Evolutionary conservation across 1,139 yeast species (phyloP), one percentile per base, ranked within the genome.

Genomic region (Suhomyces guaymorum): DNA sequence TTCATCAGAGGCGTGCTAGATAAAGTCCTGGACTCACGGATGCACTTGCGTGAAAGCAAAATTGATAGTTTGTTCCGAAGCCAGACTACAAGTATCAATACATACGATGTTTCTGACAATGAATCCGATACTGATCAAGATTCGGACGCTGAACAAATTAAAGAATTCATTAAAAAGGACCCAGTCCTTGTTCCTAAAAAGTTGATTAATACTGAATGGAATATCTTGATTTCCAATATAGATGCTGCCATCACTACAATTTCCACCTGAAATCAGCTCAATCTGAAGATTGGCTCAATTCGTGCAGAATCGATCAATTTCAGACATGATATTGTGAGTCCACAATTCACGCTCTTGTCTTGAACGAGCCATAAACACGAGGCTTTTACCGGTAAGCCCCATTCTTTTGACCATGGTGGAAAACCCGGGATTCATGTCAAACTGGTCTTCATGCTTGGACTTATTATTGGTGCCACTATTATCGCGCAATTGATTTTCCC

Each of bases 301-400:
- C 12, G 12, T 35, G 3, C 54, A 43, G 47, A 74, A 66, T 40
- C 89, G 62, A 44, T 83, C 89, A 41, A 85, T 69, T 49, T 85
- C 95, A 5, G 73, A 61, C 42, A 75, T 66, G 17, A 89, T 63
- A 17, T 76, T 72, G 5, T 76, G 61, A 1, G 86, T 90, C 97
- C 97, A 90, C 20, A 75, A 44, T 53, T 90, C 96, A 35, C 92
- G 68, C 47, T 88, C 96, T 45, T 83, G 86, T 28, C 95, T 63
- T 1, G 95, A 84, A 26, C 94, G 59, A 1, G 96, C 82, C 75
- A 87, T 72, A 51, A 90, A 88, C 4, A 83, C 82, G 61, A 84
- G 67, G 30, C 80, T 74, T 35, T 68, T 71, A 0, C 95, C 95
- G 1, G 80, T 74, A 1, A 78, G 72, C 1, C 95, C 95, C 32